Percentiles rank a stretch among this genome's conserved stretches.
Evolutionary conservation across 345 rosid genomes (phyloP).

Genomic region (Viola odorata): DNA sequence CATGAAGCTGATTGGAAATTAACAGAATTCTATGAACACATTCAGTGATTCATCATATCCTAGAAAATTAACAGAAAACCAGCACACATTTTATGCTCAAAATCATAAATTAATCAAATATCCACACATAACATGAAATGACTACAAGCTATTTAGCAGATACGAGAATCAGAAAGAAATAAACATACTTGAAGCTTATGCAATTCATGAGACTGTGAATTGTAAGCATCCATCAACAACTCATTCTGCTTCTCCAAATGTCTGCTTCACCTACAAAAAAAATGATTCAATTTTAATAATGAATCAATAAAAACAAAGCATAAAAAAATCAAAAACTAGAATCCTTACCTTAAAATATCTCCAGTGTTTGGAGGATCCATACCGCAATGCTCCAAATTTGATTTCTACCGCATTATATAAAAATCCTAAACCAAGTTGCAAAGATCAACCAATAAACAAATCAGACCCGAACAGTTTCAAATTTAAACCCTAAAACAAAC

Average conservation of each 20-base stretch:
- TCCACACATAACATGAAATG: background rate
- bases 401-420: no score
- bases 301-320: background rate
- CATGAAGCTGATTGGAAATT: no score
- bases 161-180: background rate
- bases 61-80: no score
- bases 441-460: no score
- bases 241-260: slow-evolving; percentile 62
- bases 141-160: background rate
- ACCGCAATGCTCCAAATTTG: no score
- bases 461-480: no score
- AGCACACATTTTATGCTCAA: background rate
- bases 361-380: slow-evolving; percentile 36
- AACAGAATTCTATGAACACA: no score
- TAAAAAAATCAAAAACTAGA: background rate
- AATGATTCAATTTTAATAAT: background rate
- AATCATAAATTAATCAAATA: background rate
- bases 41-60: no score
- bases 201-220: slow-evolving; percentile 41
- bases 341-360: slow-evolving; percentile 30
- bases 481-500: no score
- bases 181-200: slow-evolving; percentile 46
- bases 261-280: slow-evolving; percentile 16
- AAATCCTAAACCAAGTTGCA: no score
- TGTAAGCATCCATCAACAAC: slow-evolving; percentile 35